Evolutionary conservation across 2,329 filamentous ascomycete genomes (phyloP), one percentile per base, ranked within the genome.

Genomic region (Diplodia corticola): DNA sequence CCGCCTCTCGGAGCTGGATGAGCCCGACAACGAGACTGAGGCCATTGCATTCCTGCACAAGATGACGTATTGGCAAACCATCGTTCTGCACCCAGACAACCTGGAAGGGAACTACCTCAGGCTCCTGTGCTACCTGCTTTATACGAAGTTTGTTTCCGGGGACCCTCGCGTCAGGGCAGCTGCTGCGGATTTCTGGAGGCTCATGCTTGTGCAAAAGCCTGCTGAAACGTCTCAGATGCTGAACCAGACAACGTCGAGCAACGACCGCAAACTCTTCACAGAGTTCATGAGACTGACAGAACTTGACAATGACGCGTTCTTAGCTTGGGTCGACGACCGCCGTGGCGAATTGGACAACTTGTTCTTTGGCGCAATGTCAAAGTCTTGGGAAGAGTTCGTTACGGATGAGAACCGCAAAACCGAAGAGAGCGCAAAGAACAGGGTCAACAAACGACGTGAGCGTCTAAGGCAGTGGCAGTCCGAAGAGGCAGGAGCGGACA

Each of bases 51-150:
- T 96, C 67, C 86, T 99, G 77, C 86, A 91, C 67, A 94, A 93
- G 74, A 87, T 99, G 72, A 88, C 92, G 0, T 98, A 97, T 77
- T 99, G 95, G 95, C 95, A 98, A 76, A 93, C 92, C 22, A 91
- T 97, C 20, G 88, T 99, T 17, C 82, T 99, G 17, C 89, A 89
- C 2, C 88, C 89, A 4, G 87, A 95, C 17, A 90, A 91, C 3
- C 83, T 86, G 6, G 92, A 97, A 51, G 87, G 91, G n/a, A 89
- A 92, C 10, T 91, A 91, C 73, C 85, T 97, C 72, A 90, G 90
- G 69, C 84, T 97, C 37, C 86, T 98, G 49, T 97, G 93, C 83
- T 98, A 97, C 73, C 88, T 97, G 68, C 86, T 99, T 3, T 99
- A 98, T 75, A 89, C 89, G 7, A 96, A 96, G 75, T 83, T 98